Percentiles rank a stretch among this genome's conserved stretches.
These are phyloP conservation scores for Pythium aquatile DNA, from an alignment of 352 stramenopile species.

Conservation along the genomic window DNA sequence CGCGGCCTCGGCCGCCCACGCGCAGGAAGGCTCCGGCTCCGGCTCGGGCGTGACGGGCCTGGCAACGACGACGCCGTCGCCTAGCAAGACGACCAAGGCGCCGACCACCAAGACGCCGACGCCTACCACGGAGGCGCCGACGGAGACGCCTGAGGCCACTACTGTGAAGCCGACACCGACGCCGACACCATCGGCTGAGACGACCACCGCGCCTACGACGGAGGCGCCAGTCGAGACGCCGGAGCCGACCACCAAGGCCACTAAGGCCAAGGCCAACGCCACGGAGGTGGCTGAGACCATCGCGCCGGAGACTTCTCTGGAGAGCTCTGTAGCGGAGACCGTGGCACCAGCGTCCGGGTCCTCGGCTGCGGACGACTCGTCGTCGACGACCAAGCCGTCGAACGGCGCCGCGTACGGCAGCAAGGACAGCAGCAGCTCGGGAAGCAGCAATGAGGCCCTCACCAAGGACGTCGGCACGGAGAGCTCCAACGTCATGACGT, in stretches of 20 bases:
- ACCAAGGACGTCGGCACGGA: conserved; percentile 4
- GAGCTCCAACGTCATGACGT: conserved; percentile 9
- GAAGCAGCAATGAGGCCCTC: conserved; percentile 6
- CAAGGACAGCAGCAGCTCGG: conserved; percentile 8
- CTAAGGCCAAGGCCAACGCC: conserved; percentile 13
- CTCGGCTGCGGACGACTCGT: neutral
- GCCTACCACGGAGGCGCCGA: neutral
- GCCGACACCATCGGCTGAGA: neutral
- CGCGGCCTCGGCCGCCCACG: conserved; percentile 2
- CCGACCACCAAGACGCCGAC: conserved; percentile 5
- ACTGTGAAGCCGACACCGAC: neutral
- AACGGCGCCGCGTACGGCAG: conserved; percentile 6
- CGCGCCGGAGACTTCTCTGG: neutral
- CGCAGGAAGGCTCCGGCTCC: conserved; percentile 1
- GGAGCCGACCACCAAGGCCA: conserved; percentile 4
- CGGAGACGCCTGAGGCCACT: neutral
- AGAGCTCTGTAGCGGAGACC: neutral
- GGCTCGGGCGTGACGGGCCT: neutral
- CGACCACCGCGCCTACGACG: neutral
- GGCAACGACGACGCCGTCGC: neutral
- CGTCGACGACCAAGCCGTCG: conserved; percentile 1
- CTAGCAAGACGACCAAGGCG: conserved; percentile 3
- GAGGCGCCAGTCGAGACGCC: conserved; percentile 5
- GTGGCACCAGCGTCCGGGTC: neutral
- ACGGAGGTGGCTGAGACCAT: neutral